Base-by-base conservation (phyloP, 2,329 filamentous ascomycete species). In the Fusarium sp. region DNA sequence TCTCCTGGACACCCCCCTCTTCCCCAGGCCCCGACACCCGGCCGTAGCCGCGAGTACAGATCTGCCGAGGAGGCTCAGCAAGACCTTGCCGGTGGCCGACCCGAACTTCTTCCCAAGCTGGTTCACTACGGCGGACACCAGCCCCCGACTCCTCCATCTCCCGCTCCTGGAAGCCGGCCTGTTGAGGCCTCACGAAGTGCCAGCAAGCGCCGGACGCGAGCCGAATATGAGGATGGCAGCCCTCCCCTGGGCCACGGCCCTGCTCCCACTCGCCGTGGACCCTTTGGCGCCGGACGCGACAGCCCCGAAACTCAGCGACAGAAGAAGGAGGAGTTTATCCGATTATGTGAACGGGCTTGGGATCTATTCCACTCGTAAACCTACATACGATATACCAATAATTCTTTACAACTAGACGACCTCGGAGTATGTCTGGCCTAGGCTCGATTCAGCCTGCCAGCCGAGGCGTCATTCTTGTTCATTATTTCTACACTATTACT, bases 121-220 rank as follows among this genome's bases (percentile, higher is more conserved):
- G 94, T 99, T 16, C 97, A 98, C 84, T 99, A 99, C 82, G 95
- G 94, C 42, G 95, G 95, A 56, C 95, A 97, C 80, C 96, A 98
- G 82, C 95, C 96, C 45, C 95, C 95, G 5, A 98, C 95, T 3
- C 95, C 96, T 38, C 95, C 95, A 6, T 97, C 95, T 52, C 94
- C 93, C 16, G 88, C 92, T 80, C 87, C 91, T 65, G 87, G 87
- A 63, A 83, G 81, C 74, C 84, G 80, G 80, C 79, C 81, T 78
- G 77, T 80, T 71, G 88, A 91, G 74, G 83, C 86, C 68, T 87
- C 85, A 74, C 89, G 89, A 80, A 91, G 90, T 78, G 87, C 88
- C 75, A 89, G 87, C 81, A 92, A 94, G 82, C 90, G 96, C 83
- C 91, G 97, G 74, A 91, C 91, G 13, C 90, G 97, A 65, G 94